Percentiles rank a stretch among this genome's conserved stretches.
These are phyloP conservation scores for Cyclocybe cylindracea DNA, from an alignment of 768 basidiomycete genomes.

Conservation along the genomic window DNA sequence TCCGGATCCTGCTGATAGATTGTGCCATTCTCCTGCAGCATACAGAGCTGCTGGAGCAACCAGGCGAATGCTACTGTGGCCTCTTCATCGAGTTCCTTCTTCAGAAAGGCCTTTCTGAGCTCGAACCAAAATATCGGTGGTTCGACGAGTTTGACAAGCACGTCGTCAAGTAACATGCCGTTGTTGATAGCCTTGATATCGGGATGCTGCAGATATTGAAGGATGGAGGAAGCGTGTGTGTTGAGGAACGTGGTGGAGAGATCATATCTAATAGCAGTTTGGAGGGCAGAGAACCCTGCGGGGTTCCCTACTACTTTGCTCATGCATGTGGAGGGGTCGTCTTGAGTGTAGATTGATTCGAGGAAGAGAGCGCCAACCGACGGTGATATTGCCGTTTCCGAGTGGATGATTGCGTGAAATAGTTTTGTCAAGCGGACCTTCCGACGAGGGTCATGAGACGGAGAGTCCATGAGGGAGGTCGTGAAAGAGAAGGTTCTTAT, in stretches of 20 bases:
- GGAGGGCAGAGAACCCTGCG: conserved; percentile 37
- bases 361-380: conserved; percentile 37
- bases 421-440: conserved; percentile 28
- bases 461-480: no score
- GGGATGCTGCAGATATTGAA: conserved; percentile 37
- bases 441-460: not conserved
- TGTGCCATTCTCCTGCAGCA: conserved; percentile 29
- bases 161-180: conserved; percentile 39
- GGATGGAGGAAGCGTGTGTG: conserved; percentile 34
- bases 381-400: conserved; percentile 23
- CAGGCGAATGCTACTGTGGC: conserved; percentile 42
- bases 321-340: conserved; percentile 35
- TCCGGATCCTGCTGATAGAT: conserved; percentile 40
- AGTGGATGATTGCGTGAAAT: conserved; percentile 33
- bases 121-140: conserved; percentile 51
- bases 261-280: conserved; percentile 42
- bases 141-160: conserved; percentile 42
- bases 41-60: conserved; percentile 48
- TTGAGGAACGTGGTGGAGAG: conserved; percentile 42
- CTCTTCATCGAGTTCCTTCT: conserved; percentile 27
- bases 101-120: conserved; percentile 35
- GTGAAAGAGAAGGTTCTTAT: no score
- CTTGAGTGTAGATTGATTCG: conserved; percentile 43
- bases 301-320: conserved; percentile 32
- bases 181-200: conserved; percentile 35